These are phyloP conservation scores for Phytophthora rubi DNA, from an alignment of 352 stramenopile genomes.

Conservation along the genomic window DNA sequence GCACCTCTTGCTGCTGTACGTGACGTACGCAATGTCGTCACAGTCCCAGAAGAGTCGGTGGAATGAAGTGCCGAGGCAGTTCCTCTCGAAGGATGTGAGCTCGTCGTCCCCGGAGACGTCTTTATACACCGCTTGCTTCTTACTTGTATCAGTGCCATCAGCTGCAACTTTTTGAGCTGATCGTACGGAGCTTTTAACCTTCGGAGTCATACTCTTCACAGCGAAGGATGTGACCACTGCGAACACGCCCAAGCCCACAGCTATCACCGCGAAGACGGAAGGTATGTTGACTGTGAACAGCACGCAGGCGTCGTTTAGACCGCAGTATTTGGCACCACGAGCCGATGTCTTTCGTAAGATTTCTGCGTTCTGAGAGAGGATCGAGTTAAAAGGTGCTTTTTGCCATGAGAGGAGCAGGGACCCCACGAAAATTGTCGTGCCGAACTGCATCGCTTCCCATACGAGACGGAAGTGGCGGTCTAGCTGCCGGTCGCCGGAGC, in stretches of 20 bases:
- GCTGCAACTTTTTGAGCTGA: constrained; percentile 1
- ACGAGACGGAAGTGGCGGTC: constrained; percentile 26
- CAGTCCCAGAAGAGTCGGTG: constrained; percentile 23
- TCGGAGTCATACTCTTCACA: constrained; percentile 6
- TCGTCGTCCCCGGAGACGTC: background rate
- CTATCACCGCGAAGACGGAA: constrained; percentile 1
- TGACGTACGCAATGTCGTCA: constrained; percentile 26
- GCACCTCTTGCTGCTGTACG: constrained; percentile 5
- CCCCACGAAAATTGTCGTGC: constrained; percentile 6
- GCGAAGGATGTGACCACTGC: constrained; percentile 13
- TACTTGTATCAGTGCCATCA: background rate
- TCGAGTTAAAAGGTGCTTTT: constrained; percentile 1
- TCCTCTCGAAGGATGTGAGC: constrained; percentile 23
- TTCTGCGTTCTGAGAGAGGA: constrained; percentile 11
- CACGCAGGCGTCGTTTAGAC: constrained; percentile 28
- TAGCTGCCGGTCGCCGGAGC: constrained; percentile 19
- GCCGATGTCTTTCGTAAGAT: constrained; percentile 17
- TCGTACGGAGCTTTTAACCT: background rate
- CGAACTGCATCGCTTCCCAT: constrained; percentile 28
- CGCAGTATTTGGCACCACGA: constrained; percentile 15
- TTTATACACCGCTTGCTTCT: background rate
- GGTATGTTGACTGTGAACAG: constrained; percentile 24
- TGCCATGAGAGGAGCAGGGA: constrained; percentile 1
- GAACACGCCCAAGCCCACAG: constrained; percentile 7
- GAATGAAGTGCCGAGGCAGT: constrained; percentile 19